Evolutionary conservation across 129 eudicot genomes (phyloP).

Genomic region (Flaveria sonorensis): DNA sequence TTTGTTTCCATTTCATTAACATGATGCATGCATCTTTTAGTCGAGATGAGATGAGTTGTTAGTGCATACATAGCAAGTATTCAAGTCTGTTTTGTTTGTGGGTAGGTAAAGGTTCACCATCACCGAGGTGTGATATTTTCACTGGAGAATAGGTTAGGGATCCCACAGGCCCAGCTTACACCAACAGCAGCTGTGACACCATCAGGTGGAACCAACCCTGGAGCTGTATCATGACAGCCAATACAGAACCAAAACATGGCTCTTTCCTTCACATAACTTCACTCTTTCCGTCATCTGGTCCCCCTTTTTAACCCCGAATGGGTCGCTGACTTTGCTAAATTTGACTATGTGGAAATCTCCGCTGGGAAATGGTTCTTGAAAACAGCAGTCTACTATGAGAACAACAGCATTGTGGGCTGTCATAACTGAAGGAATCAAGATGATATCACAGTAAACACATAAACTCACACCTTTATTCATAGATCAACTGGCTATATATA

Average conservation of each 20-base stretch:
- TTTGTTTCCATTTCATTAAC: too few relatives aligned
- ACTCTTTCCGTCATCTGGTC: constrained; percentile 77
- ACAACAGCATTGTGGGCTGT: constrained; percentile 60
- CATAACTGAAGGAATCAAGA: too few relatives aligned
- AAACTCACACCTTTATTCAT: too few relatives aligned
- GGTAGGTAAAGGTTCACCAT: too few relatives aligned
- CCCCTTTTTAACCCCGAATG: constrained; percentile 60
- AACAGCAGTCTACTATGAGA: constrained; percentile 67
- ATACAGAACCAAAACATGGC: constrained; percentile 65
- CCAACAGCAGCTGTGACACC: constrained; percentile 55
- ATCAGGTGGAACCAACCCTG: constrained; percentile 71
- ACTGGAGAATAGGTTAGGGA: too few relatives aligned
- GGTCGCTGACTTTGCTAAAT: constrained; percentile 46
- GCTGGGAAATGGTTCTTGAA: constrained; percentile 88
- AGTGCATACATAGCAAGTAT: too few relatives aligned
- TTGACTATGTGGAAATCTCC: constrained; percentile 58
- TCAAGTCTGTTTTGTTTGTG: too few relatives aligned
- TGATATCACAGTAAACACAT: too few relatives aligned
- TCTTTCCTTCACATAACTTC: constrained; percentile 53
- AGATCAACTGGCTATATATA: too few relatives aligned
- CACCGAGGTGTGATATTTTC: too few relatives aligned
- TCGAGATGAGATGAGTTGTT: too few relatives aligned
- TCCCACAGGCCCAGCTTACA: constrained; percentile 56
- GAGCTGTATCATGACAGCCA: constrained; percentile 73
- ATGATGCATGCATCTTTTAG: too few relatives aligned